Conservation (phyloP, 1,139 yeast genomes). For the Meyerozyma athensensis region DNA sequence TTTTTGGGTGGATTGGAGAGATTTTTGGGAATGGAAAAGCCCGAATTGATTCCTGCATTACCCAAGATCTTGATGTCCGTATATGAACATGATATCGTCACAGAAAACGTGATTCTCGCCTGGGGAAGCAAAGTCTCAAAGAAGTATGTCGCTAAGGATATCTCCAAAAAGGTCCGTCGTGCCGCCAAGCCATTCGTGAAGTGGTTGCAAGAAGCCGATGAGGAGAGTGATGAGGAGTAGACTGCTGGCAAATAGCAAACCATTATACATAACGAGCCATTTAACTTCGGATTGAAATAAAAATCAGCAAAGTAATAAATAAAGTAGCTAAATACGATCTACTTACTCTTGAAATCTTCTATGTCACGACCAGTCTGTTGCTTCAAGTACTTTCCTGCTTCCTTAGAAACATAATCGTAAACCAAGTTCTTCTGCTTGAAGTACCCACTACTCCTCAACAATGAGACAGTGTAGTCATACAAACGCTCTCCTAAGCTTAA, state of each 20-base stretch:
- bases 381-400: conserved; percentile 20
- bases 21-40: conserved; percentile 77
- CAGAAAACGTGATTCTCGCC: conserved; percentile 73
- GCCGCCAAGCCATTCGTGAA: conserved; percentile 93
- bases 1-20: conserved; percentile 95
- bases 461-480: conserved; percentile 40
- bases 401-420: conserved; percentile 31
- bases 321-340: neutral
- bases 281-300: neutral
- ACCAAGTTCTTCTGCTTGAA: conserved; percentile 40
- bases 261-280: conserved; percentile 1
- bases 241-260: neutral
- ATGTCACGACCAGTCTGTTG: conserved; percentile 29
- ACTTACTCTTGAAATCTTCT: conserved; percentile 16
- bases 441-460: conserved; percentile 38
- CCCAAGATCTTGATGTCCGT: conserved; percentile 79
- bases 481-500: conserved; percentile 51
- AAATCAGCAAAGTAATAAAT: neutral
- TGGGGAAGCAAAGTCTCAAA: conserved; percentile 95
- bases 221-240: conserved; percentile 35
- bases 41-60: conserved; percentile 64
- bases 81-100: conserved; percentile 77
- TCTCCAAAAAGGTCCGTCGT: conserved; percentile 88
- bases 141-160: conserved; percentile 89
- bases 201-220: conserved; percentile 94